These are phyloP conservation scores for Phylloboletellus chloephorus DNA, from an alignment of 1,284 basidiomycete species.

Conservation along the genomic window DNA sequence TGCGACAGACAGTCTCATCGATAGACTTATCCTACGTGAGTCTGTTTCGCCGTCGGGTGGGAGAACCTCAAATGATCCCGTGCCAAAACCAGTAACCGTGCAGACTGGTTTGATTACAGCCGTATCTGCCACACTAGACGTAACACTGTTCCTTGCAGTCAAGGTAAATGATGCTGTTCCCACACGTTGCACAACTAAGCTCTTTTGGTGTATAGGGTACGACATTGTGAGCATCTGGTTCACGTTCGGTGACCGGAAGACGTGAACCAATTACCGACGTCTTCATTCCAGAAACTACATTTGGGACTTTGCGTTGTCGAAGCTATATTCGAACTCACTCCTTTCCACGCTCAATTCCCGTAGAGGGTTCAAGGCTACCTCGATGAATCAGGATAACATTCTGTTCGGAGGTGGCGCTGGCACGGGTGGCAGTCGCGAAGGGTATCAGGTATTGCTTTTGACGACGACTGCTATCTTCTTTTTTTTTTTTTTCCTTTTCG, in stretches of 20 bases:
- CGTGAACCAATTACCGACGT: not conserved
- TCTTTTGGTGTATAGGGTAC: conserved; percentile 1
- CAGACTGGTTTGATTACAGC: conserved; percentile 22
- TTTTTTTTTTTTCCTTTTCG: no score
- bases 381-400: conserved; percentile 5
- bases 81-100: conserved; percentile 12
- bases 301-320: conserved; percentile 49
- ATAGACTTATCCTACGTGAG: conserved; percentile 19
- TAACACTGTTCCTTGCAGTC: conserved; percentile 10
- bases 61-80: not conserved
- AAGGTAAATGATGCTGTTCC: conserved; percentile 7
- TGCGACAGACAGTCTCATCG: conserved; percentile 13
- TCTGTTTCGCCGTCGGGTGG: not conserved
- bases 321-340: conserved; percentile 54
- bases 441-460: no score
- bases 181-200: not conserved
- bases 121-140: conserved; percentile 12
- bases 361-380: conserved; percentile 12
- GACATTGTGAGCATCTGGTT: not conserved
- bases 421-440: no score
- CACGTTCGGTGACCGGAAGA: not conserved
- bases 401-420: conserved; percentile 7
- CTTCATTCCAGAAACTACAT: conserved; percentile 39
- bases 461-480: no score
- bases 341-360: conserved; percentile 52